Conservation (phyloP, 2,329 filamentous ascomycete genomes). For the Colletotrichum noveboracense region DNA sequence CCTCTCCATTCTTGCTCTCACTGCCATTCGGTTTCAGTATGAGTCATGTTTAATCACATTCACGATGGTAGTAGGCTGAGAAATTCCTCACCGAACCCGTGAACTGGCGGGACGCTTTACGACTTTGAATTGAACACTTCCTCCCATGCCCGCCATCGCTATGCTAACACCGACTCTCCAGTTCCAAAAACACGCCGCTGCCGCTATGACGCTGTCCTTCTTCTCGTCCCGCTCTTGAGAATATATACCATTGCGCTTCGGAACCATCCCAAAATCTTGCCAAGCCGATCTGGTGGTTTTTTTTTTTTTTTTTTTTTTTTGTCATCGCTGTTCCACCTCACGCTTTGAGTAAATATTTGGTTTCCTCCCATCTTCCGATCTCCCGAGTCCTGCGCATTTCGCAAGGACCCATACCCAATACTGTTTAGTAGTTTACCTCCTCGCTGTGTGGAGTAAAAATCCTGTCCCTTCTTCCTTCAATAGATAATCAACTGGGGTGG, state of each 20-base stretch:
- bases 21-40: background rate
- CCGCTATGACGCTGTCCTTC: background rate
- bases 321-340: background rate
- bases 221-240: background rate
- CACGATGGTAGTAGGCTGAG: background rate
- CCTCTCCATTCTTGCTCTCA: background rate
- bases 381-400: background rate
- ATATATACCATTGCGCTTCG: constrained; percentile 2
- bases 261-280: background rate
- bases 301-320: background rate
- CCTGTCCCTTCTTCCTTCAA: background rate
- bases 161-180: background rate
- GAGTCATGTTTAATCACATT: background rate
- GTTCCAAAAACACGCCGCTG: background rate
- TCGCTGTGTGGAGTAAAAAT: background rate
- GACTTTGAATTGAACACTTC: background rate
- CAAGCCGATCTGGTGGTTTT: background rate
- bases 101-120: background rate
- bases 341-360: background rate
- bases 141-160: background rate
- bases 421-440: background rate
- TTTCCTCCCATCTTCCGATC: background rate
- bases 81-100: background rate
- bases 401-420: background rate
- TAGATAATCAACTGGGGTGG: constrained; percentile 5